These are phyloP conservation scores for Magnolia kwangsiensis DNA, from an alignment of 164 flowering plant species.

Conservation along the genomic window DNA sequence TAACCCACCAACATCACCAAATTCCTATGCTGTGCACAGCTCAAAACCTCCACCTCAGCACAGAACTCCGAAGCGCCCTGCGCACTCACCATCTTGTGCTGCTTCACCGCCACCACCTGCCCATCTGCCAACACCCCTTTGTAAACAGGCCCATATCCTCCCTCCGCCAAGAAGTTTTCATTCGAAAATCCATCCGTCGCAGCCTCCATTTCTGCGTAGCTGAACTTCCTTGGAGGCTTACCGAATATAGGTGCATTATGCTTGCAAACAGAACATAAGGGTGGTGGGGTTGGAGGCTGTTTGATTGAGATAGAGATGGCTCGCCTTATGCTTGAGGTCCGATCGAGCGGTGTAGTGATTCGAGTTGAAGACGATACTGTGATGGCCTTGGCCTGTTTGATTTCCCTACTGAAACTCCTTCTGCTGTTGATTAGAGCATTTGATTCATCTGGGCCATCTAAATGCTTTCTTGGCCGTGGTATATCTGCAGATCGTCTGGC, in stretches of 20 bases:
- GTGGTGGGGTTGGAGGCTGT: slow-evolving; percentile 33
- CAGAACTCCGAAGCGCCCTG: slow-evolving; percentile 45
- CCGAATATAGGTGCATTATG: slow-evolving; percentile 36
- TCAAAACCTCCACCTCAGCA: slow-evolving; percentile 41
- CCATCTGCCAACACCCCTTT: slow-evolving; percentile 40
- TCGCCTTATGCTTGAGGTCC: slow-evolving; percentile 32
- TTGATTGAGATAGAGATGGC: slow-evolving; percentile 32
- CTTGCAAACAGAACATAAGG: slow-evolving; percentile 38
- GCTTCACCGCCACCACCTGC: slow-evolving; percentile 47
- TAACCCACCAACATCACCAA: slow-evolving; percentile 48
- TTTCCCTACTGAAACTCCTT: slow-evolving; percentile 4
- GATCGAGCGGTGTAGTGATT: slow-evolving; percentile 4
- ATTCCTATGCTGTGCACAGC: slow-evolving; percentile 51
- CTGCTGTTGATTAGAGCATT: not conserved
- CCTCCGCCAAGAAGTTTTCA: slow-evolving; percentile 40
- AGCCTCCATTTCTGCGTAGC: slow-evolving; percentile 28
- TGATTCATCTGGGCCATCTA: not conserved
- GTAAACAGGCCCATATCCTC: slow-evolving; percentile 41
- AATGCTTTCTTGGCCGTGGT: slow-evolving; percentile 6
- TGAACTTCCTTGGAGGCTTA: slow-evolving; percentile 35
- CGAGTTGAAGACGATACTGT: not conserved
- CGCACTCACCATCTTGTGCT: slow-evolving; percentile 31
- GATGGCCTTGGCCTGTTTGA: not conserved
- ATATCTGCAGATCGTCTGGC: slow-evolving; percentile 26
- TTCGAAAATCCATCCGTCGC: slow-evolving; percentile 39